These are phyloP conservation scores for Dendrobium nobile DNA, from an alignment of 106 monocot species.

Conservation along the genomic window DNA sequence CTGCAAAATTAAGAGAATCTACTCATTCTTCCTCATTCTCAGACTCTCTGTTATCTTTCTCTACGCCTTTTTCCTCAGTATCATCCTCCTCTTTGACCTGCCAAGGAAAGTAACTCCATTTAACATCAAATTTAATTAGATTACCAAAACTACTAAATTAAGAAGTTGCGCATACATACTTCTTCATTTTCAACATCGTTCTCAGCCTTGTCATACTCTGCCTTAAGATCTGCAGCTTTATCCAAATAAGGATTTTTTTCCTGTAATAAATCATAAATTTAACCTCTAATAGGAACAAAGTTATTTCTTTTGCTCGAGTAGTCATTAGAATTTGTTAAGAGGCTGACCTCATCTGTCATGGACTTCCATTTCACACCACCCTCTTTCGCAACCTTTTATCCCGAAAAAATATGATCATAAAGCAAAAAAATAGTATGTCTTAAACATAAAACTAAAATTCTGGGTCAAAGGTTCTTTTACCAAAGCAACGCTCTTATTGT, in stretches of 20 bases:
- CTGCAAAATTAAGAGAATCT: neutral
- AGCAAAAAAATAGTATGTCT: neutral
- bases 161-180: neutral
- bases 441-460: neutral
- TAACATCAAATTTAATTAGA: neutral
- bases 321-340: neutral
- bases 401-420: neutral
- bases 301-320: neutral
- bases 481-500: constrained; percentile 49
- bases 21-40: constrained; percentile 12
- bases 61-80: constrained; percentile 3
- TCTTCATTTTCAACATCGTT: constrained; percentile 17
- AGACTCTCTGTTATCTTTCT: constrained; percentile 9
- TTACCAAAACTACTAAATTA: neutral
- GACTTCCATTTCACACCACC: constrained; percentile 91
- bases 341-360: constrained; percentile 65
- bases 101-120: neutral
- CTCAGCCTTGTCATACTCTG: constrained; percentile 33
- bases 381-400: constrained; percentile 55
- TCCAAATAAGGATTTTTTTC: constrained; percentile 79
- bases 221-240: constrained; percentile 63
- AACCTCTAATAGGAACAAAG: neutral
- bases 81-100: constrained; percentile 10
- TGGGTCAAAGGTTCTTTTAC: neutral
- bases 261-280: constrained; percentile 19